Percentiles rank a stretch among this genome's conserved stretches.
Conservation (phyloP, 192 early-diverging fungal genomes). For the Coemansia reversa region DNA sequence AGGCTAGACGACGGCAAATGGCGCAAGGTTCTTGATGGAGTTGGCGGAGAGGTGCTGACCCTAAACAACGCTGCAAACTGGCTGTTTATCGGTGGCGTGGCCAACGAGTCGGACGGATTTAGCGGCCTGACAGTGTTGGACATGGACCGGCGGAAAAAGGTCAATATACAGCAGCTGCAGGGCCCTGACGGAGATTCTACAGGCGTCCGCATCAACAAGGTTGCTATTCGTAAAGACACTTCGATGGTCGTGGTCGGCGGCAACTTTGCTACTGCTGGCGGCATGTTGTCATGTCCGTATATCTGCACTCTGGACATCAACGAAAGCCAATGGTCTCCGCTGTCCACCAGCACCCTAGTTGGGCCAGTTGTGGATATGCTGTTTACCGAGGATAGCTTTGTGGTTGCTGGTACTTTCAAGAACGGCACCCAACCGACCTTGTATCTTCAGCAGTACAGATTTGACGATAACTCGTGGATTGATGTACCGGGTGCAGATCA, state of each 20-base stretch:
- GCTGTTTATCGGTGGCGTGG: constrained; percentile 60
- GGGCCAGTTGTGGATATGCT: constrained; percentile 46
- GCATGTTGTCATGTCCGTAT: constrained; percentile 40
- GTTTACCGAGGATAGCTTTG: constrained; percentile 36
- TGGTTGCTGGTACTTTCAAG: constrained; percentile 60
- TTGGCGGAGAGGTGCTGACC: constrained; percentile 55
- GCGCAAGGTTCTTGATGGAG: constrained; percentile 31
- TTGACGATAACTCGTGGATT: constrained; percentile 51
- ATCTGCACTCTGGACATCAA: constrained; percentile 54
- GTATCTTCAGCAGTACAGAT: constrained; percentile 57
- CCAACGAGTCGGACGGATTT: constrained; percentile 30
- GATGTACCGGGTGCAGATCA: constrained; percentile 37
- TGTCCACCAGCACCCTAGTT: constrained; percentile 35
- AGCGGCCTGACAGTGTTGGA: constrained; percentile 56
- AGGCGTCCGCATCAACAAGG: constrained; percentile 42
- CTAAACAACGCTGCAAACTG: constrained; percentile 55
- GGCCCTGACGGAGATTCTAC: constrained; percentile 15
- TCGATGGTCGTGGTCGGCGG: constrained; percentile 55
- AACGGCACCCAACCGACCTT: constrained; percentile 46
- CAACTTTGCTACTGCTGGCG: constrained; percentile 44
- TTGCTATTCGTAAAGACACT: constrained; percentile 46
- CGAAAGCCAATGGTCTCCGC: constrained; percentile 52
- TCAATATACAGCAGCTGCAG: constrained; percentile 24
- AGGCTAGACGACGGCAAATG: constrained; percentile 50
- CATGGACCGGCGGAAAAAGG: constrained; percentile 35